Conservation (phyloP, 768 basidiomycete species). For the Podaxis mareebaensis region DNA sequence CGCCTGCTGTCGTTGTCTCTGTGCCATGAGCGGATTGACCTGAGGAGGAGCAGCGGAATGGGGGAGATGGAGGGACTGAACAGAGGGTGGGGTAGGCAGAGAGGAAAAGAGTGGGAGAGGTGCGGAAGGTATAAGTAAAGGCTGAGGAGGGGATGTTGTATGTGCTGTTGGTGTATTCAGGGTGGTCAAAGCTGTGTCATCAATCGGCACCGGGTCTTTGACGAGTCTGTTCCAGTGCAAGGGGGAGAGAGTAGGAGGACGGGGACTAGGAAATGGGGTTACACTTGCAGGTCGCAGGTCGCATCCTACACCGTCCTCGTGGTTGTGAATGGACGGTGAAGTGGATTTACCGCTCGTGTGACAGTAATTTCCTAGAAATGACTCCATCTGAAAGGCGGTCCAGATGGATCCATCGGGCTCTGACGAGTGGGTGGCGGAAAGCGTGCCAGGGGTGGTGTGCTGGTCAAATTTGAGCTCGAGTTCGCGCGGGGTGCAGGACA, state of each 20-base stretch:
- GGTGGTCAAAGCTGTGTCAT: neutral
- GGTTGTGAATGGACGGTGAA: slow-evolving; percentile 1
- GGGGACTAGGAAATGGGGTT: neutral
- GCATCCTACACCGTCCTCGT: neutral
- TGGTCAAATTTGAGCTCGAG: slow-evolving; percentile 6
- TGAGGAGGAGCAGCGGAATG: neutral
- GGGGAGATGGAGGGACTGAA: neutral
- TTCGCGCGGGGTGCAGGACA: slow-evolving; percentile 3
- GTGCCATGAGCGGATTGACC: slow-evolving; percentile 7
- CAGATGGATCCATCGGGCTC: slow-evolving; percentile 12
- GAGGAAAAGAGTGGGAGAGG: neutral
- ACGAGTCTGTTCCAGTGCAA: neutral
- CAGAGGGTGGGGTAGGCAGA: neutral
- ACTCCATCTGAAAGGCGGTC: slow-evolving; percentile 14
- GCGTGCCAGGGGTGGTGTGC: neutral
- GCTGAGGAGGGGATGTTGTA: neutral
- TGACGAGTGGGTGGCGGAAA: neutral
- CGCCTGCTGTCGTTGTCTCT: slow-evolving; percentile 5
- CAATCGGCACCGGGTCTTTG: neutral
- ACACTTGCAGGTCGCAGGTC: neutral
- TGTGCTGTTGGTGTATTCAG: neutral
- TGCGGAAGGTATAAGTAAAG: neutral
- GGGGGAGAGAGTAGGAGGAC: neutral
- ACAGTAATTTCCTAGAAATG: slow-evolving; percentile 12
- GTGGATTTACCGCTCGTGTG: neutral